Conservation (phyloP, 768 basidiomycete genomes). For the Panaeolus papilionaceus region DNA sequence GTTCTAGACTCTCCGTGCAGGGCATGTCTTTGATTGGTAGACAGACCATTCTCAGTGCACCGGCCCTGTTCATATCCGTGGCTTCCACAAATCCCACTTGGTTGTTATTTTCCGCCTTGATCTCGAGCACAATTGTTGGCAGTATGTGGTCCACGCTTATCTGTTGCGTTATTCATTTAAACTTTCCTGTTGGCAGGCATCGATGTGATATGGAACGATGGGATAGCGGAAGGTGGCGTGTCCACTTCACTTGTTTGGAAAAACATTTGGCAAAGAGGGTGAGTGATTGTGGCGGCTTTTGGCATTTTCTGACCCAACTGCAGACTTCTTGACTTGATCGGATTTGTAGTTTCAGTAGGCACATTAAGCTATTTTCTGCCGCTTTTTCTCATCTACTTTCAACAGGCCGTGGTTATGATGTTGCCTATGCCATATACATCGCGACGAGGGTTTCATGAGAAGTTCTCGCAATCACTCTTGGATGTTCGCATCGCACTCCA, state of each 20-base stretch:
- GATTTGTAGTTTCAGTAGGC: conserved; percentile 13
- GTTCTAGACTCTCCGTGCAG: conserved; percentile 23
- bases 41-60: conserved; percentile 34
- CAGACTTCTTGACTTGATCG: conserved; percentile 10
- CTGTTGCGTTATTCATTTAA: conserved; percentile 7
- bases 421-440: conserved; percentile 19
- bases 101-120: conserved; percentile 12
- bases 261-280: conserved; percentile 15
- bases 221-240: conserved; percentile 14
- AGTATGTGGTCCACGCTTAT: conserved; percentile 11
- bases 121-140: conserved; percentile 8
- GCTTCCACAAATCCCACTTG: conserved; percentile 23
- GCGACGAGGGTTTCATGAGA: conserved; percentile 16
- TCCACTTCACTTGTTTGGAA: conserved; percentile 12
- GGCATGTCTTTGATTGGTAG: neutral
- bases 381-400: conserved; percentile 6
- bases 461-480: conserved; percentile 6
- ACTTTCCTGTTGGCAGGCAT: conserved; percentile 1
- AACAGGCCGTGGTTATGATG: conserved; percentile 12
- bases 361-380: conserved; percentile 13
- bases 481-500: conserved; percentile 14
- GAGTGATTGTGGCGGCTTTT: neutral
- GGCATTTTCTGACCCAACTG: conserved; percentile 10
- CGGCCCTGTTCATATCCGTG: conserved; percentile 37
- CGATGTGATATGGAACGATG: conserved; percentile 14